A percentile compares a stretch with the other conserved stretches of the same genome.
Conservation (phyloP, 805 yeast species). For the Citeromyces nyonsensis region DNA sequence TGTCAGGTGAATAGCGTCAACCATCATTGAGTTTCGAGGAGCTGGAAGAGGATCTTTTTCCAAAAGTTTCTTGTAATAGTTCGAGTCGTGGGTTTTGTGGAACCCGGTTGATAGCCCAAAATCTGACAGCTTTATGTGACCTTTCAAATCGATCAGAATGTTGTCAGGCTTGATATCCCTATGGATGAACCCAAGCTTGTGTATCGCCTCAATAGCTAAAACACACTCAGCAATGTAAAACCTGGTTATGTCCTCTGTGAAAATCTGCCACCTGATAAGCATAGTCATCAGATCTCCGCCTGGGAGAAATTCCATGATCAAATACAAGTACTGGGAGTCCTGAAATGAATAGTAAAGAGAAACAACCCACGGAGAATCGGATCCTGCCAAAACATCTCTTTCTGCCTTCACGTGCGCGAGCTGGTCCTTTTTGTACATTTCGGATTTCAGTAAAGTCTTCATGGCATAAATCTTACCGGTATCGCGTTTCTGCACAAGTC, state of each 20-base stretch:
- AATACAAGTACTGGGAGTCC: conserved; percentile 56
- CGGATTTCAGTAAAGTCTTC: conserved; percentile 83
- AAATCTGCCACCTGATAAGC: conserved; percentile 88
- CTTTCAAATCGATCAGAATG: conserved; percentile 48
- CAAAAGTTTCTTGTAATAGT: conserved; percentile 67
- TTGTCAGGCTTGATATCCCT: conserved; percentile 97
- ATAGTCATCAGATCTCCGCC: conserved; percentile 90
- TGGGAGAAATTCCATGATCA: conserved; percentile 72
- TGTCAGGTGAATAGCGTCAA: conserved; percentile 88
- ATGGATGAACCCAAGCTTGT: conserved; percentile 86
- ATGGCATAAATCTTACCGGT: conserved; percentile 87
- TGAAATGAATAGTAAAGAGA: conserved; percentile 73
- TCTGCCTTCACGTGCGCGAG: conserved; percentile 93
- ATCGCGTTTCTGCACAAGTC: conserved; percentile 85
- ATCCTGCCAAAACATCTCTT: conserved; percentile 85
- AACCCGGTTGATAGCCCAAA: conserved; percentile 83
- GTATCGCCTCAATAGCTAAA: conserved; percentile 86
- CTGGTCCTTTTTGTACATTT: conserved; percentile 91
- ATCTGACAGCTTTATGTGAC: conserved; percentile 54
- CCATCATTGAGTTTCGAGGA: conserved; percentile 64
- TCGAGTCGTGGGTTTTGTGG: conserved; percentile 84
- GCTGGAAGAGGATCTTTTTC: conserved; percentile 36
- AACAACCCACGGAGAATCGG: conserved; percentile 83
- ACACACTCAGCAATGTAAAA: conserved; percentile 96
- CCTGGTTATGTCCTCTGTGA: conserved; percentile 84